Conservation (phyloP, 2,329 filamentous ascomycete genomes). For the Colletotrichum liriopes region DNA sequence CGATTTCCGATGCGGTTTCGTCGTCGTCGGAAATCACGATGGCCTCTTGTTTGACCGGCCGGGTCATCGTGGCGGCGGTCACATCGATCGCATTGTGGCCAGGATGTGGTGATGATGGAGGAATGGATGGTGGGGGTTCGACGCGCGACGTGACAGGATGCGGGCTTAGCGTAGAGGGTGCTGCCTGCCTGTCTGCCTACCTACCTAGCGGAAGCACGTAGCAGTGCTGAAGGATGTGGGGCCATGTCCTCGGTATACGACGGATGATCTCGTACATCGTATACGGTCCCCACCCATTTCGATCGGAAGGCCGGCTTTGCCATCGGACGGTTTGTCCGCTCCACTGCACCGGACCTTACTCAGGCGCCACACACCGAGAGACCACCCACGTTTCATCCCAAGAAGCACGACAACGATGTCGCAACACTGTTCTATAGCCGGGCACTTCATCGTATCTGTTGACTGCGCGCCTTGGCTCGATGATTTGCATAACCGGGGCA, state of each 20-base stretch:
- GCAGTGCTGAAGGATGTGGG: slow-evolving; percentile 3
- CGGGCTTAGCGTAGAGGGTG: not conserved
- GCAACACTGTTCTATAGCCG: no score
- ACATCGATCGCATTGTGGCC: not conserved
- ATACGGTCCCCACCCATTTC: not conserved
- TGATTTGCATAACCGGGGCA: no score
- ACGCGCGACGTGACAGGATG: slow-evolving; percentile 28
- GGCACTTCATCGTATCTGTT: no score
- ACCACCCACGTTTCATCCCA: no score
- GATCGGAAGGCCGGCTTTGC: not conserved
- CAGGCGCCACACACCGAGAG: no score
- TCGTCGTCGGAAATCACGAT: slow-evolving; percentile 37
- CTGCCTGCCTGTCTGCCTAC: not conserved
- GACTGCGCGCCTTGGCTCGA: no score
- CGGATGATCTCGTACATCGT: no score
- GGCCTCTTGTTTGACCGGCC: not conserved
- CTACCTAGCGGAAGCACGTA: not conserved
- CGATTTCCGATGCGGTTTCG: slow-evolving; percentile 6
- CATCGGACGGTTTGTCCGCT: no score
- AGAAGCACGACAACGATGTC: no score
- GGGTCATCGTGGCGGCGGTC: slow-evolving; percentile 22
- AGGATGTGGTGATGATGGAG: not conserved
- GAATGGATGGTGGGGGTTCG: slow-evolving; percentile 4
- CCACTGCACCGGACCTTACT: no score
- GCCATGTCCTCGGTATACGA: not conserved